Evolutionary conservation across 202 grass and related monocot species (phyloP), one percentile per base, ranked within the genome.

Genomic region (Musa balbisiana): DNA sequence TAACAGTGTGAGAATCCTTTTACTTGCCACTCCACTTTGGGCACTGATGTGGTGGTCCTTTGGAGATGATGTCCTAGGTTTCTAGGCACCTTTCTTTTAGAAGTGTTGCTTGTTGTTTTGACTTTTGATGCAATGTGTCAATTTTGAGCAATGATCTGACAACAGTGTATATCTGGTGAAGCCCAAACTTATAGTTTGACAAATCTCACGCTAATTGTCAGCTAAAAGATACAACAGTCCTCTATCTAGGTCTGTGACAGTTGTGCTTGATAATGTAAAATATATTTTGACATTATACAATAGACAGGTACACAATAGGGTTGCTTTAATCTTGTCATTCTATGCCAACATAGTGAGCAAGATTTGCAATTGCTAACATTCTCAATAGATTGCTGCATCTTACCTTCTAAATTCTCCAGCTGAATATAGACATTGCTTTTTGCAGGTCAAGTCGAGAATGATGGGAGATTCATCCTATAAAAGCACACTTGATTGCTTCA

Each of bases 401-500:
- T 54, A 54, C 3, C 33, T 21, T 52, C 11, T 10, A 55, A 11
- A 55, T 55, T 73, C 15, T 29, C 13, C 53, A 17, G 23, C 22
- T 73, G 52, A 73, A 55, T 62, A 2, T 19, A 72, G 11, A 73
- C 15, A 52, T 10, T 11, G 23, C 52, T 75, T 85, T 65, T 78
- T 85, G 68, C 85, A 94, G 89, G 87, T 98, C 63, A 98, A 94
- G 74, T 98, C 94, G 54, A 98, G 91, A 92, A 98, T 98, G 88
- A 94, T 94, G 91, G 95, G 89, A 59, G 95, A 94, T 73, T 86
- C 91, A 23, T 73, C 87, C 49, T 98, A 98, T 75, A 94, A 75
- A 49, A 86, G 83, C 25, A 94, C 88, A 66, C 17, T 98, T 14
- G 87, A 98, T 88, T 98, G 95, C 67, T 98, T 98, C 54, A 80